Conservation (phyloP, 2,329 filamentous ascomycete genomes). For the Corniculantispora saksenae region DNA sequence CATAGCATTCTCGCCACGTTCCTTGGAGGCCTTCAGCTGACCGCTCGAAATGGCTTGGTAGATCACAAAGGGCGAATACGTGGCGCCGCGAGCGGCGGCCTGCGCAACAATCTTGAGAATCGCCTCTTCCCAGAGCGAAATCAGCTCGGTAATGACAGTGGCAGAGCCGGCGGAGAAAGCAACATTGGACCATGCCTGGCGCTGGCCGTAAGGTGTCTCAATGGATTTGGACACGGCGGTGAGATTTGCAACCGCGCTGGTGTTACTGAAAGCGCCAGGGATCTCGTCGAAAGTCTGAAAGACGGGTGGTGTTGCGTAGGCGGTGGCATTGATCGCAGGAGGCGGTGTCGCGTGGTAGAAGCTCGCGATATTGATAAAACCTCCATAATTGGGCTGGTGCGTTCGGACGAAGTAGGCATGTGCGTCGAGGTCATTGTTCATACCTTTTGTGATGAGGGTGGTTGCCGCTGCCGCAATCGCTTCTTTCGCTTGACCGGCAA, state of each 20-base stretch:
- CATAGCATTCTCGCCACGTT: conserved; percentile 43
- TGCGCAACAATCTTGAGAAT: conserved; percentile 19
- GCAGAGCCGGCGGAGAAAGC: conserved; percentile 28
- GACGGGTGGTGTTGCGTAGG: conserved; percentile 22
- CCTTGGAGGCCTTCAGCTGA: conserved; percentile 32
- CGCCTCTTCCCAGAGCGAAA: conserved; percentile 28
- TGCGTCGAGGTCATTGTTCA: conserved; percentile 24
- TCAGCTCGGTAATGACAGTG: conserved; percentile 29
- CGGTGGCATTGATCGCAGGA: neutral
- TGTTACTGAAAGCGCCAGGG: conserved; percentile 24
- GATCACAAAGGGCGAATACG: conserved; percentile 27
- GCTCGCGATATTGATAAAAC: conserved; percentile 20
- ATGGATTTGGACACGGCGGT: conserved; percentile 28
- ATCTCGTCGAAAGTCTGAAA: conserved; percentile 29
- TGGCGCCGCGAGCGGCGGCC: conserved; percentile 20
- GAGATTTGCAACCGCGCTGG: conserved; percentile 27
- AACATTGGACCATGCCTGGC: conserved; percentile 34
- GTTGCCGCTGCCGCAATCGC: conserved; percentile 22
- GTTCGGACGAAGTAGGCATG: conserved; percentile 27
- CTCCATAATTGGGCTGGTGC: conserved; percentile 11
- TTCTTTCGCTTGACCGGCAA: conserved; percentile 19
- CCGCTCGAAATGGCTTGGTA: conserved; percentile 43
- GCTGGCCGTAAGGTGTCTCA: conserved; percentile 26
- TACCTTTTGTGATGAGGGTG: conserved; percentile 21
- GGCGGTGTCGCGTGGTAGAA: conserved; percentile 24